Evolutionary conservation across 371 early-diverging fungal species (phyloP).

Genomic region (Capillidium heterosporum): DNA sequence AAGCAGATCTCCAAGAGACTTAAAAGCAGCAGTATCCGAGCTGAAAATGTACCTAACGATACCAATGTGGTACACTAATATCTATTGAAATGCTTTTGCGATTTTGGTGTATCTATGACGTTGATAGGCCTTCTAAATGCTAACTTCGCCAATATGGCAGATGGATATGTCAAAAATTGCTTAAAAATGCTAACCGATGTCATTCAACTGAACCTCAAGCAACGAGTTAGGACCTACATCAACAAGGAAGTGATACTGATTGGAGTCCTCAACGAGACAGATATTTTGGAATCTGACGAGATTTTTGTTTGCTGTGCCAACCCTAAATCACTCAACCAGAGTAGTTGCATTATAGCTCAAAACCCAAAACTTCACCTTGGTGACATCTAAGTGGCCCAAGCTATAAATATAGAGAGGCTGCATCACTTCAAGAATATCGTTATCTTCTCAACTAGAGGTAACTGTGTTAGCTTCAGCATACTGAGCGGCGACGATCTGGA

Average conservation of each 20-base stretch:
- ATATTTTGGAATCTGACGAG: constrained; percentile 37
- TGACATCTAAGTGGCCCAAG: constrained; percentile 47
- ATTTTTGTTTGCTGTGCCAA: constrained; percentile 40
- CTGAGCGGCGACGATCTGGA: constrained; percentile 74
- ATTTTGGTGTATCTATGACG: constrained; percentile 13
- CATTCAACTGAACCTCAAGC: constrained; percentile 38
- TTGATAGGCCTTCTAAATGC: constrained; percentile 35
- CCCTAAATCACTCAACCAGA: constrained; percentile 6
- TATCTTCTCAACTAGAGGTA: constrained; percentile 54
- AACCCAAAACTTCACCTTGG: constrained; percentile 73
- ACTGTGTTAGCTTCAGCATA: constrained; percentile 54
- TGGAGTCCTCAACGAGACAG: constrained; percentile 64
- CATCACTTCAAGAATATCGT: constrained; percentile 43
- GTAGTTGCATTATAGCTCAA: constrained; percentile 29
- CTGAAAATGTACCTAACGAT: constrained; percentile 53
- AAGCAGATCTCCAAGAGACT: constrained; percentile 27
- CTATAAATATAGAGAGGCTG: constrained; percentile 37
- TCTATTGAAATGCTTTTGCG: constrained; percentile 36
- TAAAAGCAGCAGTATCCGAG: constrained; percentile 21
- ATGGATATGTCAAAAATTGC: constrained; percentile 33
- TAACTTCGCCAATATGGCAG: constrained; percentile 27
- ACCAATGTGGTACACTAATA: constrained; percentile 63
- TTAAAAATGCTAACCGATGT: constrained; percentile 28
- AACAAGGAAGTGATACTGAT: constrained; percentile 44
- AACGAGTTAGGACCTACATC: constrained; percentile 44